A percentile compares a stretch with the other conserved stretches of the same genome.
Conservation (phyloP, 805 yeast species). For the Myxozyma neotropica region DNA sequence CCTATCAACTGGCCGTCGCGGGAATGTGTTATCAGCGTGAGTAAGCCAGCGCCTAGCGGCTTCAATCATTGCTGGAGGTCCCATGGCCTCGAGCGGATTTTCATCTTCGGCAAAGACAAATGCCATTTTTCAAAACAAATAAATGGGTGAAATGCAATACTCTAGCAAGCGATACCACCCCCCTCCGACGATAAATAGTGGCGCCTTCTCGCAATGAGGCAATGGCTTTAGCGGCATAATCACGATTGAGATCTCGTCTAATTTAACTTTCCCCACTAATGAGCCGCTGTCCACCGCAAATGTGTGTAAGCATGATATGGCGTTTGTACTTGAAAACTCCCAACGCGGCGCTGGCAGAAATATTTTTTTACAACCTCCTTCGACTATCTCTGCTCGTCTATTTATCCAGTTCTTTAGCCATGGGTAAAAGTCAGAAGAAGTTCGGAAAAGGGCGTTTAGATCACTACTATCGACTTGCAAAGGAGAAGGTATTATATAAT, state of each 20-base stretch:
- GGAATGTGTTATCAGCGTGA: constrained; percentile 14
- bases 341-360: constrained; percentile 8
- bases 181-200: too few species aligned
- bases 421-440: constrained; percentile 36
- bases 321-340: not conserved
- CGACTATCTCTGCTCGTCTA: too few species aligned
- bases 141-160: too few species aligned
- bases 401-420: not conserved
- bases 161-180: too few species aligned
- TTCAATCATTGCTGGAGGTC: not conserved
- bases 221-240: too few species aligned
- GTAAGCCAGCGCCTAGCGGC: constrained; percentile 9
- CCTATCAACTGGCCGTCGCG: constrained; percentile 10
- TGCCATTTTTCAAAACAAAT: not conserved
- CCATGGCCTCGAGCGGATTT: too few species aligned
- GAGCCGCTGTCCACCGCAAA: too few species aligned
- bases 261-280: too few species aligned
- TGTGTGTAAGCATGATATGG: not conserved
- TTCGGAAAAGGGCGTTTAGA: constrained; percentile 97
- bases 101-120: not conserved
- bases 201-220: too few species aligned
- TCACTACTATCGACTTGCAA: constrained; percentile 92
- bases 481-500: constrained; percentile 62
- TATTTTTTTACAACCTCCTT: not conserved
- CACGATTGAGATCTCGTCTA: too few species aligned